phyloP scores from a whole-genome alignment of 2,329 filamentous ascomycete species.

The Zasmidium cellare region DNA sequence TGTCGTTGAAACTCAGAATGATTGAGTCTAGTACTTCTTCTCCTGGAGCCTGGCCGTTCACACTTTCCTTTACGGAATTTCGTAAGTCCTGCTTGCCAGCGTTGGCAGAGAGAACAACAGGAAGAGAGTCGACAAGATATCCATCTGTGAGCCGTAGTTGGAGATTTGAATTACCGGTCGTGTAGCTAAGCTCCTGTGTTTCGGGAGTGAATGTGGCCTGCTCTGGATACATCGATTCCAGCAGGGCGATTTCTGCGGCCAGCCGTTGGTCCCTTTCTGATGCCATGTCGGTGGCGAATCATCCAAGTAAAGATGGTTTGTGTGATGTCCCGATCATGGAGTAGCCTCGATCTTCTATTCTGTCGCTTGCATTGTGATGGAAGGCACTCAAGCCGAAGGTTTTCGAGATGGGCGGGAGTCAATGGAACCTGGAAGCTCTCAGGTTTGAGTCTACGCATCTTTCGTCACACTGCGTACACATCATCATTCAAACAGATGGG shows the following conservation, averaged over 20 bases:
- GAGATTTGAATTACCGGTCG: conserved; percentile 25
- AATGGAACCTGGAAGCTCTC: too few species aligned
- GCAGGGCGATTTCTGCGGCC: conserved; percentile 41
- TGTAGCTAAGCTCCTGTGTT: conserved; percentile 41
- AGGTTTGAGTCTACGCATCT: too few species aligned
- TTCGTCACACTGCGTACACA: too few species aligned
- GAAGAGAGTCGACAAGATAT: conserved; percentile 39
- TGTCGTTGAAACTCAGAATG: conserved; percentile 39
- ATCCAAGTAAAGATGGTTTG: too few species aligned
- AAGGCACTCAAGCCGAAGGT: too few species aligned
- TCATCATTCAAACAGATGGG: too few species aligned
- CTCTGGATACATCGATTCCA: conserved; percentile 47
- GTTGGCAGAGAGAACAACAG: conserved; percentile 41
- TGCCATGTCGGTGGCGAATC: conserved; percentile 1
- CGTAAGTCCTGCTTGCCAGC: conserved; percentile 40
- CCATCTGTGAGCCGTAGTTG: conserved; percentile 40
- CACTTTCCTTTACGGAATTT: conserved; percentile 31
- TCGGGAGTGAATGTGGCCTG: conserved; percentile 37
- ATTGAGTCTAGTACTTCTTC: conserved; percentile 47
- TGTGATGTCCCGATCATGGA: too few species aligned
- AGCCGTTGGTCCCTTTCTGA: conserved; percentile 24
- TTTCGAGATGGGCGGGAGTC: too few species aligned
- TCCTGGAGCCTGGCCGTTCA: conserved; percentile 32
- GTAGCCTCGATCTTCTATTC: too few species aligned
- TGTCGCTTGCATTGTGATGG: too few species aligned